Base-by-base conservation (phyloP, 2,329 filamentous ascomycete genomes). In the Tympanopsis confertula region DNA sequence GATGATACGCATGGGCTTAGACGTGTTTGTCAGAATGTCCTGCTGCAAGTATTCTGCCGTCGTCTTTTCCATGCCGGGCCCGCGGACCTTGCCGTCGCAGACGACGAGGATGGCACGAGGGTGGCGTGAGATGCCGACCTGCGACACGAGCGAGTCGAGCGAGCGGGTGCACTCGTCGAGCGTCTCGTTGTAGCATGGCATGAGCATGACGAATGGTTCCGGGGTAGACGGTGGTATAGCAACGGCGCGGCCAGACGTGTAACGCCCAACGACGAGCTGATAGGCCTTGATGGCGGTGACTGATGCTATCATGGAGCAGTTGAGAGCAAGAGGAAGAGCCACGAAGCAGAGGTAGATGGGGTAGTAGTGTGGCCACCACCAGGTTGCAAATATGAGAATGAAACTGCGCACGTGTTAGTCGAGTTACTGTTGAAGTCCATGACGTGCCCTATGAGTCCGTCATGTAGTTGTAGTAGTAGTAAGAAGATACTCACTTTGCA, bases 101-200 rank as follows among this genome's bases (percentile, higher is more conserved):
- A 69, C 55, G 38, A 69, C 62, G 42, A 69, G 58, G 26, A 69
- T 66, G 19, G 59, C 51, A 7, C 58, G 52, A 10, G 59, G 56
- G 37, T 69, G 62, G 3, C 55, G 42, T 1, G 56, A 55, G 15
- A 69, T 60, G 3, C 58, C 53, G 40, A 59, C 56, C 43, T 69
- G 65, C 0, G 54, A 51, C 4, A 66, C 54, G 3, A 69, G 48
- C 3, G 65, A 69, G 40, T 68, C 61, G 0, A 69, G 55, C 0
- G 65, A 68, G 2, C 56, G 53, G 3, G 50, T 56, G 18, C 66
- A 48, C 42, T 69, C 65, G 4, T 65, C 52, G 5, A 51, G 46
- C 0, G 61, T 66, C 44, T 69, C 65, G 44, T 68, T 69, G 49
- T 69, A 69, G 48, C 66, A 69, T 1, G 65, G 65, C 4, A 69